Evolutionary conservation across 495 filamentous ascomycete genomes (phyloP).

Genomic region (Penicillium pancosmium): DNA sequence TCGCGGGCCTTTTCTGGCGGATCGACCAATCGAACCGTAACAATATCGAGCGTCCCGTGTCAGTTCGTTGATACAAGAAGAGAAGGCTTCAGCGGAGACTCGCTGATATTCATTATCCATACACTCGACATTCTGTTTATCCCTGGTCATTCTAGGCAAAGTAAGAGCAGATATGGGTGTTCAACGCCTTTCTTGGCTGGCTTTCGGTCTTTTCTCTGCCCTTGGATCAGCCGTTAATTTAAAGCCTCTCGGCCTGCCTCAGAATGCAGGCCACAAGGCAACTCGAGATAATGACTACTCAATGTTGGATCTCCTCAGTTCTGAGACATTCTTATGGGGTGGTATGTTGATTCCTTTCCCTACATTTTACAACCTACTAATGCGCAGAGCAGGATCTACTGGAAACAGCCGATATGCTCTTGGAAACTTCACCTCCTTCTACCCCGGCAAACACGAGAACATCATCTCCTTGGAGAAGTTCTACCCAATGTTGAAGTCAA

Average conservation of each 20-base stretch:
- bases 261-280: background rate
- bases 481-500: constrained; percentile 28
- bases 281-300: constrained; percentile 8
- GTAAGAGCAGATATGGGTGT: background rate
- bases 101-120: background rate
- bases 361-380: constrained; percentile 2
- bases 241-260: background rate
- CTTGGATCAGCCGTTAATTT: background rate
- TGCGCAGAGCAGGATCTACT: constrained; percentile 2
- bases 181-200: constrained; percentile 3
- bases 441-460: constrained; percentile 33
- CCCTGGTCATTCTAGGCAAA: background rate
- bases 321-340: constrained; percentile 33
- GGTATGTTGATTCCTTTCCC: constrained; percentile 6
- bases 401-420: constrained; percentile 24
- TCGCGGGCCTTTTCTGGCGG: background rate
- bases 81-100: background rate
- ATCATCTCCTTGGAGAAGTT: constrained; percentile 43
- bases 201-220: constrained; percentile 1
- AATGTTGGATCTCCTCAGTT: constrained; percentile 15
- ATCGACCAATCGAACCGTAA: background rate
- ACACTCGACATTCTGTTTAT: background rate
- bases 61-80: background rate
- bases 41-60: background rate
- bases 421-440: constrained; percentile 38